phyloP scores from a whole-genome alignment of 2,329 filamentous ascomycete genomes.

The Epichloe scottii region DNA sequence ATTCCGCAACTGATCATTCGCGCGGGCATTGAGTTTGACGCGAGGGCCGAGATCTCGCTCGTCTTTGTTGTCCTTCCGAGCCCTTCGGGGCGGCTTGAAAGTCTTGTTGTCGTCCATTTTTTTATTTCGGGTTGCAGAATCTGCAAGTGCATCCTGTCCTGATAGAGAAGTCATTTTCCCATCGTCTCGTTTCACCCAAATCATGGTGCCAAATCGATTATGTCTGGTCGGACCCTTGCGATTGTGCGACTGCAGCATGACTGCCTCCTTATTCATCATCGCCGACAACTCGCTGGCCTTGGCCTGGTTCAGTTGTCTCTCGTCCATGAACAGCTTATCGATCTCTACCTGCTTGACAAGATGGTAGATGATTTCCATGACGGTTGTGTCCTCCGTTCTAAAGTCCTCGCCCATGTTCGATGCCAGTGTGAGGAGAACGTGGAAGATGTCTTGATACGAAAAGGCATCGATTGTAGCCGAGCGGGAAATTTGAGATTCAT shows the following conservation, averaged over 20 bases:
- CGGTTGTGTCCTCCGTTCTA: constrained; percentile 71
- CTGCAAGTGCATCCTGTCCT: constrained; percentile 72
- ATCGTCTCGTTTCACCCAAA: constrained; percentile 85
- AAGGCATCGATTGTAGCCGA: constrained; percentile 84
- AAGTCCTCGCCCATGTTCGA: constrained; percentile 95
- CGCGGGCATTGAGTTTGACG: constrained; percentile 55
- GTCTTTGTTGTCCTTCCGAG: constrained; percentile 47
- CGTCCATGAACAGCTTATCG: constrained; percentile 73
- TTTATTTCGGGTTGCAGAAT: constrained; percentile 58
- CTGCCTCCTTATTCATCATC: constrained; percentile 69
- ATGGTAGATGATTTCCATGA: constrained; percentile 88
- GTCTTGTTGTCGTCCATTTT: constrained; percentile 90
- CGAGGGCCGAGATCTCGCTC: constrained; percentile 66
- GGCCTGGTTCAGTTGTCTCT: constrained; percentile 55
- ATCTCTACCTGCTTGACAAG: constrained; percentile 81
- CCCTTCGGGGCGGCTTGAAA: constrained; percentile 67
- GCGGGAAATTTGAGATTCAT: constrained; percentile 78
- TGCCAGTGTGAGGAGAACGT: constrained; percentile 71
- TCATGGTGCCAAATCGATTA: constrained; percentile 91
- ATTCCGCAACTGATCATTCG: constrained; percentile 61
- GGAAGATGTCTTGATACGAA: constrained; percentile 79
- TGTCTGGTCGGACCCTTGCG: constrained; percentile 74
- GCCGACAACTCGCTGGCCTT: constrained; percentile 61
- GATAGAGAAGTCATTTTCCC: constrained; percentile 76
- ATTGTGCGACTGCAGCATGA: constrained; percentile 67